Conservation (phyloP, 2,329 filamentous ascomycete genomes). For the Apiospora arundinis region DNA sequence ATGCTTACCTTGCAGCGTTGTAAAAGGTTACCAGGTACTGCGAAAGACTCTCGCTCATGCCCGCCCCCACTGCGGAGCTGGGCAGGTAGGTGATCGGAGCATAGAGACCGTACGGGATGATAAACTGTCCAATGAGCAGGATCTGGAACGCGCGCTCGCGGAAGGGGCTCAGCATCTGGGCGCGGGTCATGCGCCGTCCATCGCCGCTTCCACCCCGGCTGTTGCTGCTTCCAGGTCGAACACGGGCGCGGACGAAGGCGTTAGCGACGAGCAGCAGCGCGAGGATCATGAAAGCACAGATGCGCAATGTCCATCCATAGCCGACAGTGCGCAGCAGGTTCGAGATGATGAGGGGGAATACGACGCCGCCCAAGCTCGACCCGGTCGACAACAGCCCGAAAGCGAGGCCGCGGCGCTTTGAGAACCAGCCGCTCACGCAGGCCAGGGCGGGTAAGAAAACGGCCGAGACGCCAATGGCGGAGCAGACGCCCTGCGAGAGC, state of each 20-base stretch:
- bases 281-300: slow-evolving; percentile 30
- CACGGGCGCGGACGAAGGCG: slow-evolving; percentile 20
- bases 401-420: slow-evolving; percentile 56
- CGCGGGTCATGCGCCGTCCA: neutral
- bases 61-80: slow-evolving; percentile 17
- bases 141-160: slow-evolving; percentile 20
- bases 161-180: slow-evolving; percentile 20
- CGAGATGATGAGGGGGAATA: slow-evolving; percentile 67
- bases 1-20: slow-evolving; percentile 24
- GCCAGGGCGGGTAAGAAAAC: slow-evolving; percentile 45
- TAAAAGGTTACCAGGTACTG: slow-evolving; percentile 26
- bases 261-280: slow-evolving; percentile 28
- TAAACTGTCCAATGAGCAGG: slow-evolving; percentile 13
- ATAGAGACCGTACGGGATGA: slow-evolving; percentile 26
- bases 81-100: slow-evolving; percentile 26
- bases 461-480: slow-evolving; percentile 49
- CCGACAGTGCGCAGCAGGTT: slow-evolving; percentile 57
- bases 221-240: neutral
- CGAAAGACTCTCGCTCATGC: slow-evolving; percentile 22
- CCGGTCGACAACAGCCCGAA: slow-evolving; percentile 61
- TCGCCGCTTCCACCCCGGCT: neutral
- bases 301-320: slow-evolving; percentile 41
- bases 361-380: slow-evolving; percentile 59
- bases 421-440: slow-evolving; percentile 58
- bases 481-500: slow-evolving; percentile 49